Conservation (phyloP, 176 grass and related monocot species). For the Leersia perrieri region DNA sequence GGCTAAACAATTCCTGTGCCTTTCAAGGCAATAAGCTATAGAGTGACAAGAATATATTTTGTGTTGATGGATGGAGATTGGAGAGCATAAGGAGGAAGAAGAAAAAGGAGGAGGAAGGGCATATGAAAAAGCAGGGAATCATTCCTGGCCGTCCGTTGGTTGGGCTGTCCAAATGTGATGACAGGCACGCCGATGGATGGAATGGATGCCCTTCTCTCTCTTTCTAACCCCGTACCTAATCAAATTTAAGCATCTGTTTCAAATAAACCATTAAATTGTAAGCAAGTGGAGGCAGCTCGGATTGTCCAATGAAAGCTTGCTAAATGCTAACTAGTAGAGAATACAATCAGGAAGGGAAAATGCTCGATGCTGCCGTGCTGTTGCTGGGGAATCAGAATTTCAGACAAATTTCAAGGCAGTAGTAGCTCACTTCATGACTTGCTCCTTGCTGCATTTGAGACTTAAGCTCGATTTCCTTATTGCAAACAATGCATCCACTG, state of each 20-base stretch:
- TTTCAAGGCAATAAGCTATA: background rate
- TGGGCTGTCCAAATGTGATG: constrained; percentile 35
- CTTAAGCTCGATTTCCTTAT: background rate
- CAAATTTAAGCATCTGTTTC: background rate
- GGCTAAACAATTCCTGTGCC: background rate
- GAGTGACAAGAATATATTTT: background rate
- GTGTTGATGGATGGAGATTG: background rate
- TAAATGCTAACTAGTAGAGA: background rate
- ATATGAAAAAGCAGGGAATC: constrained; percentile 33
- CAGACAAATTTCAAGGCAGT: background rate
- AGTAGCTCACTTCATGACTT: background rate
- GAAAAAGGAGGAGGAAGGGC: background rate
- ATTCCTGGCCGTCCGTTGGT: constrained; percentile 41
- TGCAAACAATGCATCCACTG: background rate
- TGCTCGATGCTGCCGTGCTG: background rate
- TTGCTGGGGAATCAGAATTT: constrained; percentile 1
- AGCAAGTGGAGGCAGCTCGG: background rate
- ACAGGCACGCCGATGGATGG: background rate
- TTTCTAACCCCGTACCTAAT: background rate
- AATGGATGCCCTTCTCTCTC: background rate
- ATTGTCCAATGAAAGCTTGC: background rate
- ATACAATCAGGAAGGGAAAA: background rate
- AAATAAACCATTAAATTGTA: background rate
- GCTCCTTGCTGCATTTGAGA: background rate
- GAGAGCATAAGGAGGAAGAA: background rate